phyloP scores from a whole-genome alignment of 768 basidiomycete species.

The Porpolomopsis calyptriformis region DNA sequence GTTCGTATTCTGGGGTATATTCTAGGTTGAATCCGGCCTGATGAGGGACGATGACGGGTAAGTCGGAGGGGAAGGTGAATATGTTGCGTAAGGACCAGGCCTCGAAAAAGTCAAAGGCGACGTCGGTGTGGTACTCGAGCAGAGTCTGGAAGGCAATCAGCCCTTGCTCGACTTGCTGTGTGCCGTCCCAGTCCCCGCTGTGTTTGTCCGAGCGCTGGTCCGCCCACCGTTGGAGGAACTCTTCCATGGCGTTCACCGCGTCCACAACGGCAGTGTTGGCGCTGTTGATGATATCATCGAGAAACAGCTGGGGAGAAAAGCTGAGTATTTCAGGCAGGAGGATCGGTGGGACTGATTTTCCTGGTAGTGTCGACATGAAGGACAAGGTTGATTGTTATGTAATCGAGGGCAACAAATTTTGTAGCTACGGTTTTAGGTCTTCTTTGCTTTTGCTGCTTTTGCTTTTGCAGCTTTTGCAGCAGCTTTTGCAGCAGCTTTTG shows the following conservation, averaged over 20 bases:
- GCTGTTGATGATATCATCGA: conserved; percentile 80
- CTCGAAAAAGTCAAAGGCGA: conserved; percentile 88
- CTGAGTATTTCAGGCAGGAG: conserved; percentile 67
- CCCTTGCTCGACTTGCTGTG: conserved; percentile 67
- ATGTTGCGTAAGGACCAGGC: conserved; percentile 84
- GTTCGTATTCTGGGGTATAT: conserved; percentile 43
- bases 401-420: no score
- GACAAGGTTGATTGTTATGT: no score
- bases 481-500: no score
- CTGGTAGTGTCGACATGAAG: not conserved
- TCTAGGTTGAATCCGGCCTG: conserved; percentile 64
- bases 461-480: no score
- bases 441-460: no score
- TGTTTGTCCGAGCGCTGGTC: conserved; percentile 44
- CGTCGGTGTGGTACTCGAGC: conserved; percentile 78
- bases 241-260: conserved; percentile 71
- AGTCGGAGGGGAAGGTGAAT: conserved; percentile 60
- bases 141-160: conserved; percentile 81
- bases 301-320: conserved; percentile 73
- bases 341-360: conserved; percentile 29
- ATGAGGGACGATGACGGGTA: conserved; percentile 67
- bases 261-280: conserved; percentile 71
- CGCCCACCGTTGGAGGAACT: conserved; percentile 65
- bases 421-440: no score
- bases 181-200: conserved; percentile 42